Base-by-base conservation (phyloP, 179 eudicot species). In the Drosera spatulata region DNA sequence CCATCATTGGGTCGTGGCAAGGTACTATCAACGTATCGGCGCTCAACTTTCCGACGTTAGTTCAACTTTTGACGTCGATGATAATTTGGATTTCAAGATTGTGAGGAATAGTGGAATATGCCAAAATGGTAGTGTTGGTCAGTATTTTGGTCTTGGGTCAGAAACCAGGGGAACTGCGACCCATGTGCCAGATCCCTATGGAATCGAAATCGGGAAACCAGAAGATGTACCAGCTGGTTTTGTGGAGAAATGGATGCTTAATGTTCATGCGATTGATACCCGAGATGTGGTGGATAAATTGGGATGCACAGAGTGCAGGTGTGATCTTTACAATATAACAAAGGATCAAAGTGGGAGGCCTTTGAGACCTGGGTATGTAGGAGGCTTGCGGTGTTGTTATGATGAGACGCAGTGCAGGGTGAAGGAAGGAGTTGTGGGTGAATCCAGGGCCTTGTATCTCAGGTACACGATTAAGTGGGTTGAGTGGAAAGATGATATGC, bases 251-350 rank as follows among this genome's bases (percentile, higher is more conserved):
- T 88, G 96, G 93, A 0, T 85, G 61, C 66, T 88, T 40, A 85
- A 85, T 66, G 78, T 88, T 61, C 96, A 88, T 58, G 94, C 90
- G 8, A 83, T 88, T 66, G 96, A 88, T 75, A 81, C 96, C 3
- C 79, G 96, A 33, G 80, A 77, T 47, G 87, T 64, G 33, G 79
- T 58, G 4, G 87, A 88, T 66, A 73, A 59, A 69, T 44, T 71
- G 65, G 90, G 90, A 3, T 88, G 96, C 65, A 83, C 85, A 9
- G 96, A 88, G 62, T 85, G 96, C 70, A 85, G 67, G 74, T 85
- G 93, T 62, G 70, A 80, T 70, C 79, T 85, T 5, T 85, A 88
- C 76, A 85, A 85, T 73, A 74, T 83, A 9, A 80, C 84, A 2
- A 5, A 53, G 0, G 80, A 79, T 67, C 75, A 68, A 52, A 48